A percentile compares a stretch with the other conserved stretches of the same genome.
Conservation (phyloP, 768 basidiomycete species). For the Kwoniella sp. region DNA sequence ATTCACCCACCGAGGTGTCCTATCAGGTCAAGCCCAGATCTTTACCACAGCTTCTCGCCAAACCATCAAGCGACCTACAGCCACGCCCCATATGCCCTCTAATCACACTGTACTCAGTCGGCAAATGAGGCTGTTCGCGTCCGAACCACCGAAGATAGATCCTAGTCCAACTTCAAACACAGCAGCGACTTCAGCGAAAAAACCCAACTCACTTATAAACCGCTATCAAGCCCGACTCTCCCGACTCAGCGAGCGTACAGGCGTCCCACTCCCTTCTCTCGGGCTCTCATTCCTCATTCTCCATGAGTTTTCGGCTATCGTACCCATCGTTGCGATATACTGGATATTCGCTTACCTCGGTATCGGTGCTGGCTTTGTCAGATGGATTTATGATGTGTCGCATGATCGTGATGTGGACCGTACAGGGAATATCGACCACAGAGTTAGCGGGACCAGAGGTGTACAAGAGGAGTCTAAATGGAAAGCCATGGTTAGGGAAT, state of each 20-base stretch:
- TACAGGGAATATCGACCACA: too few relatives aligned
- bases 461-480: too few relatives aligned
- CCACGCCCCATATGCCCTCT: too few relatives aligned
- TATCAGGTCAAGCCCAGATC: too few relatives aligned
- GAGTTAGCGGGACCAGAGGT: too few relatives aligned
- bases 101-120: too few relatives aligned
- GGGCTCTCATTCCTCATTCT: slow-evolving; percentile 75
- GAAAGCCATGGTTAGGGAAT: slow-evolving; percentile 59
- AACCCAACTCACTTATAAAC: slow-evolving; percentile 18
- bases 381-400: slow-evolving; percentile 34
- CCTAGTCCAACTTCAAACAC: neutral
- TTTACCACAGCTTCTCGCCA: too few relatives aligned
- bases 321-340: slow-evolving; percentile 74
- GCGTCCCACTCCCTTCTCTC: slow-evolving; percentile 75
- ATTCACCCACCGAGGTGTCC: too few relatives aligned
- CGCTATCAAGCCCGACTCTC: slow-evolving; percentile 62
- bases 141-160: neutral
- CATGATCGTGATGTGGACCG: slow-evolving; percentile 8
- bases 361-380: slow-evolving; percentile 69
- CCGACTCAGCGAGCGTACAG: slow-evolving; percentile 68
- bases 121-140: too few relatives aligned
- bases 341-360: slow-evolving; percentile 69
- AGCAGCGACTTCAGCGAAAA: too few relatives aligned
- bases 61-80: too few relatives aligned
- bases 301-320: slow-evolving; percentile 80